Evolutionary conservation across 1,284 basidiomycete species (phyloP).

Genomic region (Apiotrichum laibachii): DNA sequence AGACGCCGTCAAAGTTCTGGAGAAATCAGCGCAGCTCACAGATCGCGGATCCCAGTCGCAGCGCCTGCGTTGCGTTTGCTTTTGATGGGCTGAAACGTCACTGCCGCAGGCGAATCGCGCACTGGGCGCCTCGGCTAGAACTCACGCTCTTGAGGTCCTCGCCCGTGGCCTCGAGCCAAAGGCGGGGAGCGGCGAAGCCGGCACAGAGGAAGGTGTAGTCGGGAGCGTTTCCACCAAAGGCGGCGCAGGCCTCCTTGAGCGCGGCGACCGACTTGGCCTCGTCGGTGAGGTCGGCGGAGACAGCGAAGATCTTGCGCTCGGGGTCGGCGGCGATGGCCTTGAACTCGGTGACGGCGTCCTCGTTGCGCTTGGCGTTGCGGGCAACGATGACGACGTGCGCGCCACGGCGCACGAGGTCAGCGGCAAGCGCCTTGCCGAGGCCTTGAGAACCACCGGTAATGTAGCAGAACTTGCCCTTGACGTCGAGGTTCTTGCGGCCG

Average conservation of each 20-base stretch:
- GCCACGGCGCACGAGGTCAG: slow-evolving; percentile 65
- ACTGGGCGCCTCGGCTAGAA: not conserved
- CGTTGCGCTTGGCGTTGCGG: slow-evolving; percentile 61
- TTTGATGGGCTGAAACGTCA: too few species aligned
- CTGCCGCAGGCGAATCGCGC: too few species aligned
- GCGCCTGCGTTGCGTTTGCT: too few species aligned
- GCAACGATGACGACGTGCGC: slow-evolving; percentile 81
- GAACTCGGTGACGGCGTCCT: slow-evolving; percentile 60
- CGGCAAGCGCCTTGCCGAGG: slow-evolving; percentile 70
- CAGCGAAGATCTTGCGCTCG: slow-evolving; percentile 60
- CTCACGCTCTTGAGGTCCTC: slow-evolving; percentile 60
- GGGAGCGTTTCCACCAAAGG: slow-evolving; percentile 60
- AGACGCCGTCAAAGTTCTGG: slow-evolving; percentile 54
- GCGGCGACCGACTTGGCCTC: slow-evolving; percentile 59
- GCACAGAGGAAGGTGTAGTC: slow-evolving; percentile 77
- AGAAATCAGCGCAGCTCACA: slow-evolving; percentile 2
- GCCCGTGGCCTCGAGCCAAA: slow-evolving; percentile 68
- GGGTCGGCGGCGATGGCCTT: slow-evolving; percentile 58
- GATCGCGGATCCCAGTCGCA: too few species aligned
- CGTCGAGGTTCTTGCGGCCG: slow-evolving; percentile 19
- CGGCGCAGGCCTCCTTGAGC: slow-evolving; percentile 60
- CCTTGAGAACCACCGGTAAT: slow-evolving; percentile 79
- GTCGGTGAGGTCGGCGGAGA: slow-evolving; percentile 63
- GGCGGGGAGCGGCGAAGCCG: slow-evolving; percentile 65
- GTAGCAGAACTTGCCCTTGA: slow-evolving; percentile 61